Conservation (phyloP, 2,329 filamentous ascomycete genomes). For the Fusarium sp. region DNA sequence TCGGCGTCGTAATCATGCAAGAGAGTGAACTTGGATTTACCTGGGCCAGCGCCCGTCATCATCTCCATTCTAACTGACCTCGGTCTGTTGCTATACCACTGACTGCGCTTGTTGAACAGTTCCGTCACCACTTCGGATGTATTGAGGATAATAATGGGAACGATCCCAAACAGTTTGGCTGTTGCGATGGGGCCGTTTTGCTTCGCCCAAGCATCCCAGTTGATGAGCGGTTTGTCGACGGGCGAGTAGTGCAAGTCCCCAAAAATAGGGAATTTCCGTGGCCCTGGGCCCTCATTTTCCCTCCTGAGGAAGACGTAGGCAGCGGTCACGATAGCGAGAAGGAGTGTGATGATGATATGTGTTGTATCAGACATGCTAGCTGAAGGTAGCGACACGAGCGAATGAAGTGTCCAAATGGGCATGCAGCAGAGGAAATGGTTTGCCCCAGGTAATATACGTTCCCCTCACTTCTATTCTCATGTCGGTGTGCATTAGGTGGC, state of each 20-base stretch:
- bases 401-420: background rate
- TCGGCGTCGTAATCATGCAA: slow-evolving; percentile 40
- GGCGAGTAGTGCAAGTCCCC: slow-evolving; percentile 22
- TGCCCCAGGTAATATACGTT: background rate
- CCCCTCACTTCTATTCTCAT: background rate
- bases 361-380: background rate
- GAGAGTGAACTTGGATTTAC: slow-evolving; percentile 33
- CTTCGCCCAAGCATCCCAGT: slow-evolving; percentile 37
- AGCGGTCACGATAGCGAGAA: background rate
- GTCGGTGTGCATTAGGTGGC: background rate
- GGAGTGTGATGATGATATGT: background rate
- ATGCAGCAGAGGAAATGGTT: background rate
- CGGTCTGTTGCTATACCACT: slow-evolving; percentile 37
- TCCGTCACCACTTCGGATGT: slow-evolving; percentile 33
- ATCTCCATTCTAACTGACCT: slow-evolving; percentile 41
- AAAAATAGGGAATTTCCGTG: background rate
- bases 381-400: background rate
- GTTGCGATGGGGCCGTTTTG: slow-evolving; percentile 27
- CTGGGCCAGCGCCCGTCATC: slow-evolving; percentile 37
- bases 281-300: background rate
- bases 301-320: background rate
- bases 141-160: slow-evolving; percentile 36
- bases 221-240: slow-evolving; percentile 26
- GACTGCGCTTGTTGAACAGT: slow-evolving; percentile 37
- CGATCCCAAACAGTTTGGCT: slow-evolving; percentile 37